Evolutionary conservation across 768 basidiomycete species (phyloP).

Genomic region (Pulveroboletus sp.): DNA sequence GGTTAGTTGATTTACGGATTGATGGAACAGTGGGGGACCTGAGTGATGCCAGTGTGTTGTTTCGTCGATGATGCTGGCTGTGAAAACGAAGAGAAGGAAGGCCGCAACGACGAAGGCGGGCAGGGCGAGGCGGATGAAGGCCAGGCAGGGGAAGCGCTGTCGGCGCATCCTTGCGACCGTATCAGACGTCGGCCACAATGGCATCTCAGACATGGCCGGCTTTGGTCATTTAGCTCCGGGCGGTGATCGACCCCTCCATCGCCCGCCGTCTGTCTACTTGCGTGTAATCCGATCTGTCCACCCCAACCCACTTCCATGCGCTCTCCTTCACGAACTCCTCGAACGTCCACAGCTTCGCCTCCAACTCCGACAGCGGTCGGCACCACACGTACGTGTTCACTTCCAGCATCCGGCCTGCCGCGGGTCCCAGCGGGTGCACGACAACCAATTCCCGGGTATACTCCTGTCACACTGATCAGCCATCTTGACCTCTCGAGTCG

Average conservation of each 20-base stretch:
- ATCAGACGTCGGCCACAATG: constrained; percentile 7
- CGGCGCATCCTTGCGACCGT: background rate
- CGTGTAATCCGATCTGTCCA: constrained; percentile 38
- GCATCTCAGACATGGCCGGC: constrained; percentile 18
- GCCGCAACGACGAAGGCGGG: constrained; percentile 36
- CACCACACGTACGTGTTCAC: constrained; percentile 76
- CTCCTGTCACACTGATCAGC: constrained; percentile 46
- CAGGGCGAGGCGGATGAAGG: constrained; percentile 10
- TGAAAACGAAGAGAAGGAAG: constrained; percentile 44
- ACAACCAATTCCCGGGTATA: constrained; percentile 55
- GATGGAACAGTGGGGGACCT: constrained; percentile 5
- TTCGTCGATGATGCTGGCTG: constrained; percentile 28
- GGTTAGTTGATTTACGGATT: background rate
- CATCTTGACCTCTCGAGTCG: background rate
- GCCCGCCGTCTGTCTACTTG: constrained; percentile 50
- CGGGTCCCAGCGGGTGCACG: constrained; percentile 52
- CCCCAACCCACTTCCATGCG: constrained; percentile 74
- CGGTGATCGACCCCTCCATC: constrained; percentile 35
- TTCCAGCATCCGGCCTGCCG: constrained; percentile 36
- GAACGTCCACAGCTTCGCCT: constrained; percentile 71
- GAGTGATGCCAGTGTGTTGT: constrained; percentile 11
- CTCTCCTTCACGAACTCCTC: constrained; percentile 74
- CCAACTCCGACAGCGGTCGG: constrained; percentile 39
- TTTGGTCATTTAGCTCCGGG: no score
- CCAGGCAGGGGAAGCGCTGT: background rate